These are phyloP conservation scores for Sclerotinia sclerotiorum DNA, from an alignment of 2,329 filamentous ascomycete species.

Conservation along the genomic window DNA sequence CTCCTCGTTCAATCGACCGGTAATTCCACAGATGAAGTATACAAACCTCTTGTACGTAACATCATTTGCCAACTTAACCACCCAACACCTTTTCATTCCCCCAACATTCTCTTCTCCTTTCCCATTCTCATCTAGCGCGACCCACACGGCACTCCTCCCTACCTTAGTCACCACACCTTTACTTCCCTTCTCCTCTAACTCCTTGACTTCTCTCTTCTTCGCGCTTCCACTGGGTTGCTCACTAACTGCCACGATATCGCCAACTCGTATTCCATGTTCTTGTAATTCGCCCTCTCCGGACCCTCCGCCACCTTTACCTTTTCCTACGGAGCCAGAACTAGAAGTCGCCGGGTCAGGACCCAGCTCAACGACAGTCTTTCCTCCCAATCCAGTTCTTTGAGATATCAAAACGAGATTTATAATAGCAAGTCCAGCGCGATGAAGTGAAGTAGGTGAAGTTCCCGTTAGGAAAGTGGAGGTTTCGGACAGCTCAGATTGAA, in stretches of 20 bases:
- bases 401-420: conserved; percentile 72
- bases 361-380: conserved; percentile 86
- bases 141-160: conserved; percentile 56
- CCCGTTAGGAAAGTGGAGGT: conserved; percentile 65
- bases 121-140: conserved; percentile 67
- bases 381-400: conserved; percentile 84
- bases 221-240: conserved; percentile 69
- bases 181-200: conserved; percentile 66
- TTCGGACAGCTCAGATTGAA: conserved; percentile 69
- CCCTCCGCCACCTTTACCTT: conserved; percentile 38
- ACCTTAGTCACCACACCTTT: conserved; percentile 71
- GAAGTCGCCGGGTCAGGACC: conserved; percentile 65
- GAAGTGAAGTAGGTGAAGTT: conserved; percentile 66
- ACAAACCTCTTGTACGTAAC: conserved; percentile 55
- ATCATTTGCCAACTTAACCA: conserved; percentile 67
- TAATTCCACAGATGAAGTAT: not conserved
- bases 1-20: not conserved
- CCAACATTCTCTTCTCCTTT: conserved; percentile 47
- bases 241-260: conserved; percentile 74
- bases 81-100: conserved; percentile 52
- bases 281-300: conserved; percentile 56
- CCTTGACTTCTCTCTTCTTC: conserved; percentile 64
- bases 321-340: not conserved
- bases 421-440: conserved; percentile 76
- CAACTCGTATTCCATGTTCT: conserved; percentile 72